Base-by-base conservation (phyloP, 2,329 filamentous ascomycete genomes). In the Endothia cerciana region DNA sequence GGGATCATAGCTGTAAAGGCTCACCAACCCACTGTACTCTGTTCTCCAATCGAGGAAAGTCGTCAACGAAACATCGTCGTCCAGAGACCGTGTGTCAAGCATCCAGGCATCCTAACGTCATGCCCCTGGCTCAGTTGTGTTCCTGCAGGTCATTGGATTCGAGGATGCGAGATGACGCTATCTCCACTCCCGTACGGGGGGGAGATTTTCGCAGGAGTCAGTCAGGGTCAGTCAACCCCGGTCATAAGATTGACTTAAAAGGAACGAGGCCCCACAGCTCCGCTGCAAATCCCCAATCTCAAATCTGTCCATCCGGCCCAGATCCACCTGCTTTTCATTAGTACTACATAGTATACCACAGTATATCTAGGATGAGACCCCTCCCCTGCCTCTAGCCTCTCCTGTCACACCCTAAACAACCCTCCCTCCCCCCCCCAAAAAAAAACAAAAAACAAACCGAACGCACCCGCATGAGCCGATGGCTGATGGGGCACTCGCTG, bases 111-210 rank as follows among this genome's bases (percentile, higher is more conserved):
- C 28, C 51, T 55, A 33, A 55, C 51, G 51, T 36, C 40, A 60
- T 60, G 41, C 55, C 19, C 33, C 55, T 30, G 51, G 30, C 15
- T 19, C 28, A 36, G 51, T 30, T 10, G 51, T 36, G 51, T 55
- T 30, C 30, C 51, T 55, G 51, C 51, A 36, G 30, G 30, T 55
- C 51, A 55, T 55, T 55, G 7, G 51, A 55, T 8, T 55, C 17
- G 51, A 55, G 28, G 28, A 55, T 36, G 51, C 51, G 51, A 55
- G 51, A 55, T 55, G 51, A 55, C 51, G 51, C 51, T 55, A 55
- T 36, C 30, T 55, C 51, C 28, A 33, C 51, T 55, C 30, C 28
- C 51, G 51, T 51, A 49, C 47, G 47, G 45, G n/a, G 7, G 45
- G 49, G 28, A 11, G 11, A 55, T 55, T 30, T 55, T 55, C 51